These are phyloP conservation scores for Suillus paluster DNA, from an alignment of 768 basidiomycete species.

Conservation along the genomic window DNA sequence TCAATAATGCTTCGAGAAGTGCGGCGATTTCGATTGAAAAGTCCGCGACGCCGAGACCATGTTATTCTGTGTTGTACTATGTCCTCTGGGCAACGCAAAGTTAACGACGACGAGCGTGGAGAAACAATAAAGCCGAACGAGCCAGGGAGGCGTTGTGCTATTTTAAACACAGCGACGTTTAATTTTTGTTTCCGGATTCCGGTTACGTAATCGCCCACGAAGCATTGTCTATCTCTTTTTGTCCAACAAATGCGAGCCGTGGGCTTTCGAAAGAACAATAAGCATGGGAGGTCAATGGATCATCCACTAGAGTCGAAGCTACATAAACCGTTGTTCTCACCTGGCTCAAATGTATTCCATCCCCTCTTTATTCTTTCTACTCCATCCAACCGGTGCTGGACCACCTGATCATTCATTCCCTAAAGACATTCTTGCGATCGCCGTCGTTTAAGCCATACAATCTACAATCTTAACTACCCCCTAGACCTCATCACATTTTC, in stretches of 20 bases:
- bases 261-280: constrained; percentile 36
- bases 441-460: constrained; percentile 6
- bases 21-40: neutral
- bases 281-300: constrained; percentile 18
- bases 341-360: constrained; percentile 12
- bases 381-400: constrained; percentile 34
- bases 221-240: constrained; percentile 18
- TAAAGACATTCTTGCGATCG: constrained; percentile 20
- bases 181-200: constrained; percentile 12
- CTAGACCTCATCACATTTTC: neutral
- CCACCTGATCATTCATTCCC: constrained; percentile 27
- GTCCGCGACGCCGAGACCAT: neutral
- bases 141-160: neutral
- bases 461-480: neutral
- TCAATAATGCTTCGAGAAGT: neutral
- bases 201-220: constrained; percentile 9
- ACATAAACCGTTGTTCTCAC: constrained; percentile 24
- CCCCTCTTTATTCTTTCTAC: constrained; percentile 13
- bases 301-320: constrained; percentile 8
- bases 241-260: constrained; percentile 1
- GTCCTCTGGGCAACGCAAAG: constrained; percentile 2
- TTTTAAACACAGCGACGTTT: constrained; percentile 12
- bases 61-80: neutral
- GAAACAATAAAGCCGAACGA: neutral
- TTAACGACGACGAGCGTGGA: neutral